phyloP scores from a whole-genome alignment of 148 eudicot genomes.

The Amaranthus cruentus region DNA sequence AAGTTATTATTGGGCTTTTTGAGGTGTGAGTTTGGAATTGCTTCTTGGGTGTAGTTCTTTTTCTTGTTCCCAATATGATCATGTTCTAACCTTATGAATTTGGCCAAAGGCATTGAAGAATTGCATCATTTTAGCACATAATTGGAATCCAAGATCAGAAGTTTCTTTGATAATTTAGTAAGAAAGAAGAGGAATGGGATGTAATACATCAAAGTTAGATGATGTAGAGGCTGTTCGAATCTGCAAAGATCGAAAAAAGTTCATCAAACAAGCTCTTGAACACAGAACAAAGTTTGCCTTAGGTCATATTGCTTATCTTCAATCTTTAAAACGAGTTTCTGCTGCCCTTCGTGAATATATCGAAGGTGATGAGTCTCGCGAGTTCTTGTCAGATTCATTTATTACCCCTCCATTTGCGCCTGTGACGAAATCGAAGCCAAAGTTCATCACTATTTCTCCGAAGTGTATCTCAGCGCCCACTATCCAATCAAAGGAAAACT shows the following conservation, averaged over 20 bases:
- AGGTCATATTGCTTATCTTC: slow-evolving; percentile 76
- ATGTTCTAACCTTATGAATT: slow-evolving; percentile 51
- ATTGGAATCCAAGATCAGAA: slow-evolving; percentile 33
- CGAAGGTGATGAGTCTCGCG: slow-evolving; percentile 82
- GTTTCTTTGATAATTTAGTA: slow-evolving; percentile 19
- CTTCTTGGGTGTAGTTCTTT: slow-evolving; percentile 22
- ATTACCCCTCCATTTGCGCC: slow-evolving; percentile 50
- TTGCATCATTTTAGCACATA: slow-evolving; percentile 18
- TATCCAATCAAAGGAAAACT: slow-evolving; percentile 38
- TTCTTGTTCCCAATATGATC: slow-evolving; percentile 14
- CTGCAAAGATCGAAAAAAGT: slow-evolving; percentile 80
- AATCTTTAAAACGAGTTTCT: slow-evolving; percentile 71
- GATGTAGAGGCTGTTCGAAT: slow-evolving; percentile 91
- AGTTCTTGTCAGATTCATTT: slow-evolving; percentile 61
- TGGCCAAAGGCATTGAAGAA: slow-evolving; percentile 32
- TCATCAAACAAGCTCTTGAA: slow-evolving; percentile 92
- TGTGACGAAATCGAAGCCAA: slow-evolving; percentile 47
- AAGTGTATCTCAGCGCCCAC: slow-evolving; percentile 57
- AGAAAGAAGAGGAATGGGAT: slow-evolving; percentile 63
- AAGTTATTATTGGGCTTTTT: neutral
- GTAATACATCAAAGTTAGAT: slow-evolving; percentile 88
- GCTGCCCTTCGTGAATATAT: slow-evolving; percentile 82
- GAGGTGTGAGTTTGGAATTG: slow-evolving; percentile 14
- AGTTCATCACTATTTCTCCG: slow-evolving; percentile 71
- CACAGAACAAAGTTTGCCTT: slow-evolving; percentile 70